Evolutionary conservation across 2,329 filamentous ascomycete species (phyloP).

Genomic region (Aplosporella prunicola): DNA sequence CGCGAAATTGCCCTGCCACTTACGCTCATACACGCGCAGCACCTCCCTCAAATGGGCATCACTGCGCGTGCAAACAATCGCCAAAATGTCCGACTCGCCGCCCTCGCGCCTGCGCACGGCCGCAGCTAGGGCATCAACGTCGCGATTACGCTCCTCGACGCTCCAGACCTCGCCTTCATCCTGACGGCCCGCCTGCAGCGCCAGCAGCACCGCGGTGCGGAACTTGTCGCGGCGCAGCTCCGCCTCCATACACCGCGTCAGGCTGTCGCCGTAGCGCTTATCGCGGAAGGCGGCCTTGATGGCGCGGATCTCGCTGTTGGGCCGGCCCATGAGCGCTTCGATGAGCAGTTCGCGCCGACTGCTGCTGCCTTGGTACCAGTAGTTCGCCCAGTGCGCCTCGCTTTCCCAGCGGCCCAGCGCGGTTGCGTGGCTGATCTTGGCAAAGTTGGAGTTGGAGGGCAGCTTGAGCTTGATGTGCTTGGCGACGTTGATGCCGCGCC

Average conservation of each 20-base stretch:
- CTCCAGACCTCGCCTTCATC: conserved; percentile 60
- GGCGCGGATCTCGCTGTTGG: conserved; percentile 72
- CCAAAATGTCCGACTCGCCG: conserved; percentile 79
- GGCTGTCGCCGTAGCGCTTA: conserved; percentile 77
- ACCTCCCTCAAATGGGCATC: conserved; percentile 76
- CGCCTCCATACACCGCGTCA: conserved; percentile 78
- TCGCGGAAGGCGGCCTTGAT: conserved; percentile 88
- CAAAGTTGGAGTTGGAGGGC: conserved; percentile 67
- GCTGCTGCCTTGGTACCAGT: conserved; percentile 87
- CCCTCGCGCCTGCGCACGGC: conserved; percentile 63
- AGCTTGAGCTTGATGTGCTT: conserved; percentile 65
- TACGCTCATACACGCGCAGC: conserved; percentile 63
- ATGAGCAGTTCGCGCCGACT: conserved; percentile 82
- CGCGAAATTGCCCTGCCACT: conserved; percentile 73
- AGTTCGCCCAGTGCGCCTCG: conserved; percentile 97
- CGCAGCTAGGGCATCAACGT: conserved; percentile 62
- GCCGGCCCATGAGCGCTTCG: conserved; percentile 81
- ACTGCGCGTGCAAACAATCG: conserved; percentile 70
- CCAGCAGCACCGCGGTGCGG: conserved; percentile 74
- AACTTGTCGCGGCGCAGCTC: conserved; percentile 97
- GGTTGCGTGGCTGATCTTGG: conserved; percentile 84
- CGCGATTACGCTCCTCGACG: conserved; percentile 50
- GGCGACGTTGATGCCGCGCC: conserved; percentile 72
- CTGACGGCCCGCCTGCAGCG: conserved; percentile 74
- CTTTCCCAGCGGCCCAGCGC: conserved; percentile 85